Base-by-base conservation (phyloP, 2,329 filamentous ascomycete genomes). In the Fragosphaeria purpurea region DNA sequence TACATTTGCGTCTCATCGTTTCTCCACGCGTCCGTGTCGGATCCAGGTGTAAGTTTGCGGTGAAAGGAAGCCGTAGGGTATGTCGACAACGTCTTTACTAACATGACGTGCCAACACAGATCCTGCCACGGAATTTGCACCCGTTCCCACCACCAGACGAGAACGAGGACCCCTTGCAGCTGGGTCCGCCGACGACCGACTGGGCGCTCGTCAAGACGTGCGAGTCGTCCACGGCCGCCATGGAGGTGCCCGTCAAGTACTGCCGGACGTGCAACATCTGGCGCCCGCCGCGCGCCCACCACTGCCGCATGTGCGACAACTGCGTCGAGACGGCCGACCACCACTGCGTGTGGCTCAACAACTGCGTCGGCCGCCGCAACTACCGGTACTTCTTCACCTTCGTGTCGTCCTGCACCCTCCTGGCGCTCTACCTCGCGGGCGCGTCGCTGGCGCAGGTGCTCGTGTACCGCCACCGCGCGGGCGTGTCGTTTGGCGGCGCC, bases 341-440 rank as follows among this genome's bases (percentile, higher is more conserved):
- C 63, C 93, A 98, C 68, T 98, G 93, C 62, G 90, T 97, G 12
- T 98, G 93, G 93, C 79, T 98, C 56, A 98, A 98, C 70, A 98
- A 98, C 66, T 98, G 93, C 58, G 85, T 98, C 46, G 93, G 93
- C 42, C 85, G 91, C 57, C 87, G 93, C 60, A 98, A 98, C 70
- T 98, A 98, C 70, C 88, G 93, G 56, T 97, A 91, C 67, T 98
- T 98, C 68, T 96, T 97, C 65, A 79, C 86, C 9, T 98, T 96
- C 67, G 83, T 98, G 57, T 81, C 80, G 49, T 82, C 84, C 11
- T 82, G 80, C n/a, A 88, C 88, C 0, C 58, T 96, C 37, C 75
- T 96, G 13, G 78, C 83, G 0, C 62, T 89, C 12, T 91, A 86
- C 60, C 75, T 97, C 44, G 72, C 93, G 34, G 87, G 75, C 22